Evolutionary conservation across 768 basidiomycete genomes (phyloP), one percentile per base, ranked within the genome.

Genomic region (Mycena vulgaris): DNA sequence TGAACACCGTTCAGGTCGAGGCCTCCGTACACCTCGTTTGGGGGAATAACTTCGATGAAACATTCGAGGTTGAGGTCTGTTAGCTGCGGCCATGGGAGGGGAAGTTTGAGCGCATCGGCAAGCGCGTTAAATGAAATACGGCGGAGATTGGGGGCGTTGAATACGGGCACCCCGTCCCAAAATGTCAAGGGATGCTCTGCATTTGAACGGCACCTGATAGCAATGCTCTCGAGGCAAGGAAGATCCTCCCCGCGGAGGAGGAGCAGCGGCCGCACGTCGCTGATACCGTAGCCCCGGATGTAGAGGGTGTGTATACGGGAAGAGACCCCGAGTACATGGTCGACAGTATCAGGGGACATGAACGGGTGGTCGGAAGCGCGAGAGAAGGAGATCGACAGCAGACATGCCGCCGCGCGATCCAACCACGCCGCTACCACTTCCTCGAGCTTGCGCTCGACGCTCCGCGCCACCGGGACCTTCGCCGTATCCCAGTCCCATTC

Each of bases 51-150:
- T 5, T 3, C 1, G 13, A 21, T 0, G 3, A 28, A 7, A n/a
- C 37, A 58, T 5, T 16, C 17, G 2, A 66, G 56, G 13, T 14
- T n/a, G n/a, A 66, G 56, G 56, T 45, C 23, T 7, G 56, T 66
- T 11, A 66, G 28, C 25, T 58, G 55, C 35, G 45, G 35, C 64
- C 64, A 65, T 47, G 30, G 30, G 17, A 65, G n/a, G 13, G 64
- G 64, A 10, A 56, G 30, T 3, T 35, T 28, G 14, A 51, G 33
- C 0, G 65, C 53, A 30, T 66, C 47, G 10, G 42, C 42, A 4
- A 21, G 7, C 21, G 3, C 16, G 3, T 13, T 1, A 13, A 64
- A 35, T 2, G 53, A 35, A 21, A 64, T 11, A 1, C 25, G 28
- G 4, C n/a, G 40, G 6, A 64, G 40, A 35, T 40, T 45, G 21